phyloP scores from a whole-genome alignment of 1,139 yeast species.

The Saccharomycopsis crataegensis region DNA sequence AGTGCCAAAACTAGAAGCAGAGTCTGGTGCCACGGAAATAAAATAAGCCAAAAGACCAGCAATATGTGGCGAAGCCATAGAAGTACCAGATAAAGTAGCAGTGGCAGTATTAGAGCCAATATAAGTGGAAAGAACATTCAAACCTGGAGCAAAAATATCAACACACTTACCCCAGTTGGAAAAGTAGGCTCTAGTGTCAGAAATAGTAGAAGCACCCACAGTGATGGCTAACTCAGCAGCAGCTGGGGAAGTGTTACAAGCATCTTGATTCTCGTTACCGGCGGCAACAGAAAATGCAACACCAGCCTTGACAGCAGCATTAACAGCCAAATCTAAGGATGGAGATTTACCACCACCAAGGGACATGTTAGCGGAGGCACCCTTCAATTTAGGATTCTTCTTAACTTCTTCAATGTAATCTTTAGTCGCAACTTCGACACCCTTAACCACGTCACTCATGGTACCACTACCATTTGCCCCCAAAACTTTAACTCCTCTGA shows the following conservation, averaged over 20 bases:
- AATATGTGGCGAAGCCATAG: slow-evolving; percentile 98
- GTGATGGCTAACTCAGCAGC: slow-evolving; percentile 69
- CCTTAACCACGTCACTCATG: slow-evolving; percentile 75
- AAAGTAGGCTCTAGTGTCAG: slow-evolving; percentile 72
- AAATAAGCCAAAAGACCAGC: slow-evolving; percentile 86
- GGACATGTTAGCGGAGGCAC: slow-evolving; percentile 87
- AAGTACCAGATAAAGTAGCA: slow-evolving; percentile 92
- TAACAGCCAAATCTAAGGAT: slow-evolving; percentile 72
- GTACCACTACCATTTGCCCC: slow-evolving; percentile 73
- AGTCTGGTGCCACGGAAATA: slow-evolving; percentile 83
- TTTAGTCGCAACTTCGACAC: slow-evolving; percentile 71
- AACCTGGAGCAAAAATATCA: slow-evolving; percentile 80
- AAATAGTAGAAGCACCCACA: slow-evolving; percentile 74
- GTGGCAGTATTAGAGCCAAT: slow-evolving; percentile 80
- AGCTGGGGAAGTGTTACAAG: slow-evolving; percentile 80
- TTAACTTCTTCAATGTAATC: slow-evolving; percentile 52
- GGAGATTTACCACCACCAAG: slow-evolving; percentile 84
- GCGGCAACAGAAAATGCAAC: slow-evolving; percentile 84
- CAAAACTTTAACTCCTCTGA: slow-evolving; percentile 74
- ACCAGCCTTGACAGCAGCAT: slow-evolving; percentile 78
- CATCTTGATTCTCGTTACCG: slow-evolving; percentile 80
- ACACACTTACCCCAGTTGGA: slow-evolving; percentile 82
- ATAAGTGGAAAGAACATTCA: slow-evolving; percentile 74
- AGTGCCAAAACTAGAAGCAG: slow-evolving; percentile 64
- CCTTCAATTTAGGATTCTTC: slow-evolving; percentile 47